These are phyloP conservation scores for Carpinus viminea DNA, from an alignment of 306 rosid species.

Conservation along the genomic window DNA sequence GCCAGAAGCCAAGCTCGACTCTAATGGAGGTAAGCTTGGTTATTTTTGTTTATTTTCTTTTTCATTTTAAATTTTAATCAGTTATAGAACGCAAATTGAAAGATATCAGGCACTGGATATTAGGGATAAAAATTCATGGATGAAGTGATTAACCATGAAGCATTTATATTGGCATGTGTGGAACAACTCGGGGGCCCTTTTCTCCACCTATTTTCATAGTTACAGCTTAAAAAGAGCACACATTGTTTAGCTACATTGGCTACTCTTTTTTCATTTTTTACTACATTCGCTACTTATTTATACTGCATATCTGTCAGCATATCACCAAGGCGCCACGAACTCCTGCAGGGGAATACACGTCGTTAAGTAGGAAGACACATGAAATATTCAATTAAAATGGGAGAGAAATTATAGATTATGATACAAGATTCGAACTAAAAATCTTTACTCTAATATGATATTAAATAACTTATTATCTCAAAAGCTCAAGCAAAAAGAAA, in stretches of 20 bases:
- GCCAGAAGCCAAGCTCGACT: not conserved
- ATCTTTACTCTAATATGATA: too few relatives aligned
- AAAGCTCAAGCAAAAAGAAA: too few relatives aligned
- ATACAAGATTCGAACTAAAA: too few relatives aligned
- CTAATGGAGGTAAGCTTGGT: not conserved
- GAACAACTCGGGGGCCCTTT: slow-evolving; percentile 12
- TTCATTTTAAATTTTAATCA: not conserved
- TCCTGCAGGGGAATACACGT: not conserved
- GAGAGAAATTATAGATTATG: too few relatives aligned
- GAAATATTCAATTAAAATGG: not conserved
- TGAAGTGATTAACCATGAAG: not conserved
- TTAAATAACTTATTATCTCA: too few relatives aligned
- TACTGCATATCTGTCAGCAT: not conserved
- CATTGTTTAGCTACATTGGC: slow-evolving; percentile 12
- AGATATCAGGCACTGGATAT: not conserved
- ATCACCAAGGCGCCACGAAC: not conserved
- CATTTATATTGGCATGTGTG: slow-evolving; percentile 6
- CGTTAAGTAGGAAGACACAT: not conserved
- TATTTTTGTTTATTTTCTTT: not conserved
- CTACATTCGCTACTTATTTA: slow-evolving; percentile 14
- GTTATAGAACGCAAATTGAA: too few relatives aligned
- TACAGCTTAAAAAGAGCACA: slow-evolving; percentile 19
- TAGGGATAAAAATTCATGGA: not conserved
- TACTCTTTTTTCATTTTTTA: slow-evolving; percentile 9
- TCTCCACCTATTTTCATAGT: not conserved